Percentiles rank a stretch among this genome's conserved stretches.
These are phyloP conservation scores for Microsporum ferrugineum DNA, from an alignment of 2,329 filamentous ascomycete genomes.

Conservation along the genomic window DNA sequence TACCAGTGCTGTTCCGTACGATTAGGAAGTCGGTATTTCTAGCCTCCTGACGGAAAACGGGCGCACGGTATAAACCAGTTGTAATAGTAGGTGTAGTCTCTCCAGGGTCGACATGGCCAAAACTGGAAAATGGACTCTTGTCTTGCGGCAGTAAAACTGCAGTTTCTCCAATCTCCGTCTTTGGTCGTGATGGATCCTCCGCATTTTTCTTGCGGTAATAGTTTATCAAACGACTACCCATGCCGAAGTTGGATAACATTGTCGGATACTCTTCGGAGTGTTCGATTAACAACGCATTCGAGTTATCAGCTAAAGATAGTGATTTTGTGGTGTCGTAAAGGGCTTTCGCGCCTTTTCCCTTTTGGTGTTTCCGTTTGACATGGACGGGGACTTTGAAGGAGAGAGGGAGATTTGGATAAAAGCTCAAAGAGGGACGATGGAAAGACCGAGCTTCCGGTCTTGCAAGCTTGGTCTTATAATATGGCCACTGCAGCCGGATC, in stretches of 20 bases:
- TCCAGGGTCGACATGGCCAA: slow-evolving; percentile 83
- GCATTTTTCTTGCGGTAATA: slow-evolving; percentile 81
- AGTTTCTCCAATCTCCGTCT: slow-evolving; percentile 76
- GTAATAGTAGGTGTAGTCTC: slow-evolving; percentile 84
- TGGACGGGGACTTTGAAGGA: slow-evolving; percentile 60
- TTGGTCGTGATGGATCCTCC: slow-evolving; percentile 65
- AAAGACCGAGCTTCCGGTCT: slow-evolving; percentile 65
- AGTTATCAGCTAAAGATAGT: slow-evolving; percentile 78
- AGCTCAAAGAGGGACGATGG: slow-evolving; percentile 67
- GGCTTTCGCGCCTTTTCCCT: slow-evolving; percentile 64
- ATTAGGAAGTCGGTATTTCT: slow-evolving; percentile 77
- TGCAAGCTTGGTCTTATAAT: slow-evolving; percentile 78
- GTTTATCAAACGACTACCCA: slow-evolving; percentile 92
- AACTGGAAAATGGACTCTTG: slow-evolving; percentile 89
- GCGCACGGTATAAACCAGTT: slow-evolving; percentile 90
- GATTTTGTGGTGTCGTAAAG: slow-evolving; percentile 72
- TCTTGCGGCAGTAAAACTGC: slow-evolving; percentile 83
- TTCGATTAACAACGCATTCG: slow-evolving; percentile 75
- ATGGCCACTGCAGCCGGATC: slow-evolving; percentile 82
- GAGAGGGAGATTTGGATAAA: slow-evolving; percentile 58
- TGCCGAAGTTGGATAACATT: slow-evolving; percentile 90
- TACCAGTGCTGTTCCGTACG: slow-evolving; percentile 66
- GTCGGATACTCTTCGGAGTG: slow-evolving; percentile 91
- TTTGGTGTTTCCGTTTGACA: slow-evolving; percentile 71
- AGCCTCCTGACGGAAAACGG: slow-evolving; percentile 75